Evolutionary conservation across 306 rosid species (phyloP), one percentile per base, ranked within the genome.

Genomic region (Inga oerstediana): DNA sequence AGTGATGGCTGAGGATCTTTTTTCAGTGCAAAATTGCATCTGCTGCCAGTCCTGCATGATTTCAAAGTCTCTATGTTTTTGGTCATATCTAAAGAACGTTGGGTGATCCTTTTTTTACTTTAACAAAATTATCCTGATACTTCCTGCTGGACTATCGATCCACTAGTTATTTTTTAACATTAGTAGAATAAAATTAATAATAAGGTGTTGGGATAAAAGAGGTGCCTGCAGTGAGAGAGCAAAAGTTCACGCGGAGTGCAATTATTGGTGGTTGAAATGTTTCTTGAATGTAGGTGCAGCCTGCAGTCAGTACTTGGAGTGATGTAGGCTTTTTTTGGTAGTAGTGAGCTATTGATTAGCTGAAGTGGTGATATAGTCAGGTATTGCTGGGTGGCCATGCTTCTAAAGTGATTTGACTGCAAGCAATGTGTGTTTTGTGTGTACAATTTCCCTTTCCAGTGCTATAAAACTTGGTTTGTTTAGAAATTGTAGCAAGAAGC

Each of bases 101-200:
- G 99, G 93, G 80, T 98, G 93, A 86, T 95, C 92, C 64, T 75
- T 16, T 84, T 95, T 92, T 74, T 95, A 85, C 85, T 13, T 59
- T 76, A 6, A 37, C 8, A 14, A 41, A 39, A 24, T 4, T 76
- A 13, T 54, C 9, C 24, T 51, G 34, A 34, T 49, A 48, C 62
- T 46, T 73, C 43, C 37, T 27, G 7, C 45, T 30, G 46, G 5
- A 74, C 52, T 34, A 46, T 12, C 5, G 39, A 75, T 75, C 22
- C 22, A 8, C 78, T 39, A 48, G 43, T 58, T 2, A 61, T 43
- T 22, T 37, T 17, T 54, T 54, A 54, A 16, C 58, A 41, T 41
- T 41, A 19, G 27, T 62, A 43, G 44, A 58, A 7, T 75, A 34
- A 34, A 34, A 35, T 54, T 44, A 37, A 56, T 35, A 19, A 34